Conservation (phyloP, 129 eudicot species). For the Silybum marianum region DNA sequence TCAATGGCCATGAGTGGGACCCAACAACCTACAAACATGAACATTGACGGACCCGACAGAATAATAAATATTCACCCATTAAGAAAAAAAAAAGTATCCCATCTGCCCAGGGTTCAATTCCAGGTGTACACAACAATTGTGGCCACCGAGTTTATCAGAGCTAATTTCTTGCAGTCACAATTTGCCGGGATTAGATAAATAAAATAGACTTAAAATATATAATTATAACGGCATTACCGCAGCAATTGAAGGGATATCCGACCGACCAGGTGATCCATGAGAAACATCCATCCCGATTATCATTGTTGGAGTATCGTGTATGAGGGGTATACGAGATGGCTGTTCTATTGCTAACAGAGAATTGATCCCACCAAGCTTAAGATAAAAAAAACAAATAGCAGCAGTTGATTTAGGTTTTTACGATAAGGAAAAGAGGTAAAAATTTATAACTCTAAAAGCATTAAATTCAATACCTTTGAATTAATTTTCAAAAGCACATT, state of each 20-base stretch:
- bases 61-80: conserved; percentile 17
- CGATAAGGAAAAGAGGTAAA: neutral
- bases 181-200: neutral
- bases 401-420: neutral
- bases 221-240: conserved; percentile 57
- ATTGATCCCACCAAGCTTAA: conserved; percentile 92
- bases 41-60: conserved; percentile 20
- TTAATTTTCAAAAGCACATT: conserved; percentile 89
- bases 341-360: conserved; percentile 85
- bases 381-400: conserved; percentile 9
- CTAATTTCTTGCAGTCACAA: no score
- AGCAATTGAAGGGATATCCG: conserved; percentile 89
- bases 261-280: conserved; percentile 83
- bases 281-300: conserved; percentile 97
- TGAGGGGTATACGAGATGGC: conserved; percentile 53
- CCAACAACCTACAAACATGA: conserved; percentile 77
- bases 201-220: conserved; percentile 13
- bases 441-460: conserved; percentile 4
- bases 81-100: neutral
- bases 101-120: no score
- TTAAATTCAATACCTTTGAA: conserved; percentile 61
- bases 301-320: conserved; percentile 90
- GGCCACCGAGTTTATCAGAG: no score
- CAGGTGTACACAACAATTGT: no score
- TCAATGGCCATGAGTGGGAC: conserved; percentile 80